A percentile compares a stretch with the other conserved stretches of the same genome.
Evolutionary conservation across 2,329 filamentous ascomycete species (phyloP).

Genomic region (Hypoxylon sp.): DNA sequence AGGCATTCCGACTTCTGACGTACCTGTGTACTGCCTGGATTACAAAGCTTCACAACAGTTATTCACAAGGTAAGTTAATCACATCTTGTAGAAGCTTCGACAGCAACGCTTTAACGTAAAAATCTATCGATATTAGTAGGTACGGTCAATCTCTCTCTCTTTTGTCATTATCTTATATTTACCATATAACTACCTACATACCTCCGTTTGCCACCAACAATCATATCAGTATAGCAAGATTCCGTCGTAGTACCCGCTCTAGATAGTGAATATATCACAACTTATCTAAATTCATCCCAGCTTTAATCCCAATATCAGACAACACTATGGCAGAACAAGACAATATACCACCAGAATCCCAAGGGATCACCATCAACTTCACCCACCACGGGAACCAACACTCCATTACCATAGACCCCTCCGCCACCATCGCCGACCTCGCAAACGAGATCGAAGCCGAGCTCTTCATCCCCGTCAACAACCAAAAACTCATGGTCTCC

Average conservation of each 20-base stretch:
- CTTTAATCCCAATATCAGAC: constrained; percentile 6
- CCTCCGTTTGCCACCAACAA: background rate
- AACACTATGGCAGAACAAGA: constrained; percentile 42
- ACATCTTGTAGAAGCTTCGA: constrained; percentile 50
- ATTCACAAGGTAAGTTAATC: constrained; percentile 37
- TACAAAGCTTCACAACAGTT: constrained; percentile 58
- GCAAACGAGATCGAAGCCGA: constrained; percentile 69
- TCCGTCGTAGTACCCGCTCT: background rate
- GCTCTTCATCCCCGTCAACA: constrained; percentile 71
- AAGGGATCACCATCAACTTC: constrained; percentile 61
- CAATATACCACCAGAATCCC: constrained; percentile 22
- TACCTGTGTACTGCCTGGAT: constrained; percentile 47
- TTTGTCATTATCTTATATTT: background rate
- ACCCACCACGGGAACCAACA: constrained; percentile 64
- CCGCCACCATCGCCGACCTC: constrained; percentile 70
- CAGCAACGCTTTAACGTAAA: constrained; percentile 3
- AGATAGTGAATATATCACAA: constrained; percentile 5
- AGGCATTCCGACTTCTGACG: constrained; percentile 42
- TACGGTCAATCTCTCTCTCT: constrained; percentile 11
- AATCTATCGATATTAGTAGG: constrained; percentile 11
- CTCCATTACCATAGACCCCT: constrained; percentile 61
- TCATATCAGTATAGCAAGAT: background rate
- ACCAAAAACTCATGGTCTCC: constrained; percentile 79
- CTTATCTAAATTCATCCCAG: constrained; percentile 1
- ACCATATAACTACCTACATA: background rate